Evolutionary conservation across 176 grass and related monocot genomes (phyloP).

Genomic region (Saccharum spontaneum): DNA sequence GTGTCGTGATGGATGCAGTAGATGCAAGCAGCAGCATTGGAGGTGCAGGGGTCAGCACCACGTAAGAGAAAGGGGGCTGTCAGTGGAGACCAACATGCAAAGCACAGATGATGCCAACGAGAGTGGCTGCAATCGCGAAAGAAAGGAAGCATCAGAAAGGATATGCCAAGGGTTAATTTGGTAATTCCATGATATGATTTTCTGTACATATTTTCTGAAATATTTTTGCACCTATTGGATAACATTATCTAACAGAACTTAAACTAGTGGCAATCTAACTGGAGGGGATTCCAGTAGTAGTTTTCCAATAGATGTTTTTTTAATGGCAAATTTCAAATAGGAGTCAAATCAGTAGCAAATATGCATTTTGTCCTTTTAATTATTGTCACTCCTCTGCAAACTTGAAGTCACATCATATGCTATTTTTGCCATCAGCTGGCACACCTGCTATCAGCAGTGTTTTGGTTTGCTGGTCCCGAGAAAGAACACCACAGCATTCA

Average conservation of each 20-base stretch:
- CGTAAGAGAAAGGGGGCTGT: background rate
- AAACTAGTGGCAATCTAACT: background rate
- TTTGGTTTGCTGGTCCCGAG: background rate
- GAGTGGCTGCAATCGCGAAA: background rate
- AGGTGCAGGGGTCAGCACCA: background rate
- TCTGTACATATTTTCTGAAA: background rate
- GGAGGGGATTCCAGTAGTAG: background rate
- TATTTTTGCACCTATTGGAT: background rate
- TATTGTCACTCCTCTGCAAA: background rate
- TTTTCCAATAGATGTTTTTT: background rate
- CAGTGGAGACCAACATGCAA: background rate
- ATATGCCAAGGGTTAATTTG: background rate
- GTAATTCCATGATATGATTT: constrained; percentile 5
- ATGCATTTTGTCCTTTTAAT: background rate
- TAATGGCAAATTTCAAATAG: background rate
- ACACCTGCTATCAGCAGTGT: background rate
- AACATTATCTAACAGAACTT: background rate
- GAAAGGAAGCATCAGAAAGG: background rate
- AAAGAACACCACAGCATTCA: background rate
- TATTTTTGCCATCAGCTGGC: background rate
- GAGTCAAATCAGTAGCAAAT: background rate
- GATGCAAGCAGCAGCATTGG: background rate
- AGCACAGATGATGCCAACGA: background rate
- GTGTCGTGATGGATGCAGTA: background rate
- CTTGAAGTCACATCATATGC: background rate